A percentile compares a stretch with the other conserved stretches of the same genome.
Conservation (phyloP, 202 grass and related monocot species). For the Schoenoplectus triqueter region DNA sequence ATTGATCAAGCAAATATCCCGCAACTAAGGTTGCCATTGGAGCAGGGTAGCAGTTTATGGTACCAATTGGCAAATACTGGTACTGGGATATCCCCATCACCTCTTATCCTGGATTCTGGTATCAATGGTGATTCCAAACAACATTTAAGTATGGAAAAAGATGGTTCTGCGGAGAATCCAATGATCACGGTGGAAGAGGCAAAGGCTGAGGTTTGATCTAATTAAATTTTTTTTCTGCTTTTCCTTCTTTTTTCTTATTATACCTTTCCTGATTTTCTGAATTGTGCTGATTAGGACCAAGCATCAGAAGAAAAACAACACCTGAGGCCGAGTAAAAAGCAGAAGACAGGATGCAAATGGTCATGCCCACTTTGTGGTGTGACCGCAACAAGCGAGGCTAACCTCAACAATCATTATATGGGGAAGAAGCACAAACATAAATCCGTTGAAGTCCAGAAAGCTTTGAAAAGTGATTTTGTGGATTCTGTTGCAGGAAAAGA, state of each 20-base stretch:
- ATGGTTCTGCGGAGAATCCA: background rate
- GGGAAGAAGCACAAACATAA: slow-evolving; percentile 33
- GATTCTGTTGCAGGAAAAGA: background rate
- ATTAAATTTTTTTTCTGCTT: background rate
- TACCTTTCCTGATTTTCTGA: background rate
- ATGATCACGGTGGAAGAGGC: background rate
- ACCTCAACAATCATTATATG: slow-evolving; percentile 32
- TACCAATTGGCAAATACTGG: background rate
- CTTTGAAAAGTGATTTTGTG: background rate
- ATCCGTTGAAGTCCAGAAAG: background rate
- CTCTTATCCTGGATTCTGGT: background rate
- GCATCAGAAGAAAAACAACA: background rate
- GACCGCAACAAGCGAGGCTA: slow-evolving; percentile 16
- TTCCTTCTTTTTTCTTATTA: slow-evolving; percentile 3
- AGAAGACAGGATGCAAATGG: slow-evolving; percentile 27
- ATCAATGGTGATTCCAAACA: background rate
- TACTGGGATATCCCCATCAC: background rate
- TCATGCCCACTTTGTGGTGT: slow-evolving; percentile 26
- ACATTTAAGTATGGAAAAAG: background rate
- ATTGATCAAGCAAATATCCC: background rate
- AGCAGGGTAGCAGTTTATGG: slow-evolving; percentile 13
- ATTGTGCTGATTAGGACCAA: slow-evolving; percentile 7
- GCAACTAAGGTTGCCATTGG: slow-evolving; percentile 11
- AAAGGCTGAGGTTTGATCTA: slow-evolving; percentile 21
- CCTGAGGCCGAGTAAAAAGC: slow-evolving; percentile 16